phyloP scores from a whole-genome alignment of 441 rosid genomes.

The Capsella rubella region DNA sequence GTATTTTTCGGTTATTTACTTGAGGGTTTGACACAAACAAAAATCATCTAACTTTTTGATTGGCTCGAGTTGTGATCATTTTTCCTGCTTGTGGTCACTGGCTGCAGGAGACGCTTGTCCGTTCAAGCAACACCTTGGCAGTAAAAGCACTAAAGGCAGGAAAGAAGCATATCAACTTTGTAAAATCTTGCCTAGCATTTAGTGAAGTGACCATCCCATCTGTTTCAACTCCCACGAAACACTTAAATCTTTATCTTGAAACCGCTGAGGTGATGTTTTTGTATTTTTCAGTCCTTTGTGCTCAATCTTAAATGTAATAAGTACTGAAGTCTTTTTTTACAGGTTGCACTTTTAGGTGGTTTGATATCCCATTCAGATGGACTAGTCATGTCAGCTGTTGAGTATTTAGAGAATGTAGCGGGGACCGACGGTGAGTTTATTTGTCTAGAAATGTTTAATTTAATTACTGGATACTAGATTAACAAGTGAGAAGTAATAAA shows the following conservation, averaged over 20 bases:
- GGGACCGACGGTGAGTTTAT: slow-evolving; percentile 63
- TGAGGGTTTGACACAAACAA: slow-evolving; percentile 12
- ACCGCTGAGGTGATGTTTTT: slow-evolving; percentile 79
- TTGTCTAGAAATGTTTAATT: slow-evolving; percentile 5
- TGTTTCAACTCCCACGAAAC: slow-evolving; percentile 58
- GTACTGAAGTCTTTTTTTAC: slow-evolving; percentile 41
- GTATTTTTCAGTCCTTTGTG: slow-evolving; percentile 33
- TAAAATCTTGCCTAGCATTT: slow-evolving; percentile 87
- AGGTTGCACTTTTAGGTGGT: slow-evolving; percentile 85
- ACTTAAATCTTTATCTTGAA: slow-evolving; percentile 80
- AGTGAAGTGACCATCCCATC: slow-evolving; percentile 89
- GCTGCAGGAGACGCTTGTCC: slow-evolving; percentile 85
- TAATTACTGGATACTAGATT: slow-evolving; percentile 12
- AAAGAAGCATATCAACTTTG: slow-evolving; percentile 54
- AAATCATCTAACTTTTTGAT: background rate
- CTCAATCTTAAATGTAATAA: slow-evolving; percentile 17
- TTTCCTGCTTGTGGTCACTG: slow-evolving; percentile 30
- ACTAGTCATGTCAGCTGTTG: slow-evolving; percentile 66
- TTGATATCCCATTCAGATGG: slow-evolving; percentile 82
- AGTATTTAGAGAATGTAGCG: slow-evolving; percentile 58
- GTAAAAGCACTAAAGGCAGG: slow-evolving; percentile 67
- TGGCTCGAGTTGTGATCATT: slow-evolving; percentile 20
- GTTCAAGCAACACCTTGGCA: slow-evolving; percentile 78
- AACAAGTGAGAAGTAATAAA: slow-evolving; percentile 18
- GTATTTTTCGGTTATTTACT: slow-evolving; percentile 5